Base-by-base conservation (phyloP, 176 grass and related monocot species). In the Avena insularis region DNA sequence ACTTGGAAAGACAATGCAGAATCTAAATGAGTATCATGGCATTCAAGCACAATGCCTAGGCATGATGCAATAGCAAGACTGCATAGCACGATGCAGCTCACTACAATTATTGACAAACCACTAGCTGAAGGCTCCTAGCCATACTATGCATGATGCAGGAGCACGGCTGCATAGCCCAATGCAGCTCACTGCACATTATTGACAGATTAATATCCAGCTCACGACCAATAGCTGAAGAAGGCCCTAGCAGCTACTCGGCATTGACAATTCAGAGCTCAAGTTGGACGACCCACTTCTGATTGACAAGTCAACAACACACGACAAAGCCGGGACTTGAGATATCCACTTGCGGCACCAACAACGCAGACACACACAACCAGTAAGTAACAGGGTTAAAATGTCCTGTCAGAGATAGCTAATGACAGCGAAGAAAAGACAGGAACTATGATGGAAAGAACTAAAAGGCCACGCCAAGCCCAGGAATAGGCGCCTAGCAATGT, bases 401-500 rank as follows among this genome's bases (percentile, higher is more conserved):
- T 85, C 86, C 90, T 85, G 86, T 88, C 27, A 81, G 67, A 80
- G 84, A 91, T 69, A 84, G 67, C 68, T 76, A 58, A 75, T 6
- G 38, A 83, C 57, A 50, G 66, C 4, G 5, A 46, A 47, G 33
- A 59, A 54, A 80, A 21, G 29, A 19, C 21, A 3, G 46, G 29
- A 55, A 27, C 68, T 51, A 64, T 21, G 31, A 49, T 20, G 70
- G 16, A 29, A 53, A 16, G 57, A 68, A 51, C 79, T 86, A 80
- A 79, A 83, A 71, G 60, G 61, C 50, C 76, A 91, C 25, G 59
- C 25, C 19, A 13, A 50, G 50, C 43, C 76, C 20, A 81, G n/a
- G 70, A 85, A 81, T 70, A 91, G 86, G 69, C 90, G 85, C 85
- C 90, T 88, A 91, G 85, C 72, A 87, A 81, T 88, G 79, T 87